A percentile compares a stretch with the other conserved stretches of the same genome.
Conservation (phyloP, 2,329 filamentous ascomycete species). For the Trematosphaeria pertusa region DNA sequence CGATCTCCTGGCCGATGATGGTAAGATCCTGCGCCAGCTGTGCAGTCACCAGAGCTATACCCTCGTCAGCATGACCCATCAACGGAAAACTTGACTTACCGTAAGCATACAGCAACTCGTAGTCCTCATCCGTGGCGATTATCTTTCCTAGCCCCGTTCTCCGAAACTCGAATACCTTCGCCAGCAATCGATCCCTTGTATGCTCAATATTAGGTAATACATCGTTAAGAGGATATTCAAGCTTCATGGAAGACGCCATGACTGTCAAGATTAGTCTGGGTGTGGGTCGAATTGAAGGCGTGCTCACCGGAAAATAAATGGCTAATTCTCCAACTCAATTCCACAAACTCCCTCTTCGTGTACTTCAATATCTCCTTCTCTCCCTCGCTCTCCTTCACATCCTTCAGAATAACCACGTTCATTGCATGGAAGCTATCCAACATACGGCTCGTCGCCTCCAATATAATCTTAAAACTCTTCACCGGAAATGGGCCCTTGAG, state of each 20-base stretch:
- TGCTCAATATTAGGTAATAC: slow-evolving; percentile 83
- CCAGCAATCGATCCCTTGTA: slow-evolving; percentile 80
- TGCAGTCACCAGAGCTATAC: slow-evolving; percentile 66
- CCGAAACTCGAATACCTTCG: slow-evolving; percentile 87
- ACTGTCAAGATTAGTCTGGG: slow-evolving; percentile 56
- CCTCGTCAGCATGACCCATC: slow-evolving; percentile 1
- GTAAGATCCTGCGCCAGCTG: slow-evolving; percentile 64
- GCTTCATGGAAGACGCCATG: slow-evolving; percentile 88
- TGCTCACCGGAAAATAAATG: slow-evolving; percentile 73
- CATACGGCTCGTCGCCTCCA: slow-evolving; percentile 81
- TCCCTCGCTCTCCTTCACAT: slow-evolving; percentile 75
- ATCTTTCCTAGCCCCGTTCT: slow-evolving; percentile 65
- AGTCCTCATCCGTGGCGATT: slow-evolving; percentile 76
- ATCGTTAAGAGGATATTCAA: slow-evolving; percentile 92
- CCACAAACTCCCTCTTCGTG: slow-evolving; percentile 78
- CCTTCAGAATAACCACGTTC: slow-evolving; percentile 88
- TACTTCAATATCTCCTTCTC: slow-evolving; percentile 82
- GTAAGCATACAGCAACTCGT: slow-evolving; percentile 91
- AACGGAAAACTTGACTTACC: slow-evolving; percentile 54
- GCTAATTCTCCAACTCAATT: slow-evolving; percentile 87
- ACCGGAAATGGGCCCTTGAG: slow-evolving; percentile 86
- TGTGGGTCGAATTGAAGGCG: not conserved
- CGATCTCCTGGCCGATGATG: slow-evolving; percentile 62
- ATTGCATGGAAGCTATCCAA: slow-evolving; percentile 96
- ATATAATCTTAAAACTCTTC: slow-evolving; percentile 73